phyloP scores from a whole-genome alignment of 257 asterid species.

The Solanum arcanum region DNA sequence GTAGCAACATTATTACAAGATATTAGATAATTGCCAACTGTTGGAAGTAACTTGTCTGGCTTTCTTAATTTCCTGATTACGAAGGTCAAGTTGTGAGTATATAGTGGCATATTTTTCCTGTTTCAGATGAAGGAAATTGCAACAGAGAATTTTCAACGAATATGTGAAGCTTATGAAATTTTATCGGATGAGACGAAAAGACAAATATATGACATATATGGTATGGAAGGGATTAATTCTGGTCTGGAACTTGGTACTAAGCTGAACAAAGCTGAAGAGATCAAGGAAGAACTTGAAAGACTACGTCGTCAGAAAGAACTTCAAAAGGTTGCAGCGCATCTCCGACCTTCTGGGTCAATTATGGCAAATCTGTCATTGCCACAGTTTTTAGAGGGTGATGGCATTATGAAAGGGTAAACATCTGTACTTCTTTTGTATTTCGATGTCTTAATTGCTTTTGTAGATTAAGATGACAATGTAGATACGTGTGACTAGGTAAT shows the following conservation, averaged over 20 bases:
- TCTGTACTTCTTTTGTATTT: not conserved
- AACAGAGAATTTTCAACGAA: slow-evolving; percentile 91
- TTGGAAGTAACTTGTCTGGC: not conserved
- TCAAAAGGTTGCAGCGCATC: slow-evolving; percentile 47
- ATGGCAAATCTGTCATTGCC: slow-evolving; percentile 80
- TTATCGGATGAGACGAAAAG: slow-evolving; percentile 69
- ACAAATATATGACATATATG: slow-evolving; percentile 82
- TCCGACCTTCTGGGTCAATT: slow-evolving; percentile 72
- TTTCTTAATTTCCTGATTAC: not conserved
- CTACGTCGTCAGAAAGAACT: slow-evolving; percentile 57
- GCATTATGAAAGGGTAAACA: slow-evolving; percentile 82
- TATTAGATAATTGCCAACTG: not conserved
- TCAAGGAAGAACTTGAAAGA: slow-evolving; percentile 91
- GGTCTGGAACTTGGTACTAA: slow-evolving; percentile 92
- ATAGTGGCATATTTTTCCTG: not conserved
- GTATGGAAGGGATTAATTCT: slow-evolving; percentile 90
- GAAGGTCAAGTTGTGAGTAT: not conserved
- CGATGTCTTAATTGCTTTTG: slow-evolving; percentile 3
- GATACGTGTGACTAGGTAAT: not conserved
- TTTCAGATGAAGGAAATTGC: slow-evolving; percentile 92
- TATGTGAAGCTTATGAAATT: slow-evolving; percentile 95
- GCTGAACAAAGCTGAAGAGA: slow-evolving; percentile 69
- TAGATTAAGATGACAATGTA: not conserved
- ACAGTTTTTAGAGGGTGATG: slow-evolving; percentile 63
- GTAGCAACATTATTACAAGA: not conserved